Base-by-base conservation (phyloP, 2,329 filamentous ascomycete genomes). In the Penicillium brevicompactum region DNA sequence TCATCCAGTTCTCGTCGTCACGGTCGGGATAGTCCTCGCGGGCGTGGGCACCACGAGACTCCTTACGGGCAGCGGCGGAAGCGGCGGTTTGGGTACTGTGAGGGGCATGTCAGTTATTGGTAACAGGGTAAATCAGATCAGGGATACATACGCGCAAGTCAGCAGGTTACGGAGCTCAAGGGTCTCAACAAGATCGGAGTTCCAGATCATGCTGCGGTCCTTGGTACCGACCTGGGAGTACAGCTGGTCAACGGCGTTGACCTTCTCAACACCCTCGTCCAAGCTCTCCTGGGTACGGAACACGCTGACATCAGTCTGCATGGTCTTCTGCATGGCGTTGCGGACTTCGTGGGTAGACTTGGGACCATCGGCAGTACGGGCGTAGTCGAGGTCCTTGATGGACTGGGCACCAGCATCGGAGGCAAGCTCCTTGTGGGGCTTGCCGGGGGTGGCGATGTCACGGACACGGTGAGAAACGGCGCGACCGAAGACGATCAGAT, bases 151-250 rank as follows among this genome's bases (percentile, higher is more conserved):
- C 86, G 92, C 93, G 87, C 94, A 97, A 70, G 94, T 97, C 73
- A 99, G 81, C 70, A 99, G 78, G 78, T 99, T 99, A 72, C 92
- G 86, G 71, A 97, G 83, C 80, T 99, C 94, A 53, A 99, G 86
- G 7, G 93, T 96, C 84, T 97, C 93, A 59, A 96, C 91, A 38
- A 97, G 86, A 72, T 97, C 93, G 22, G 90, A 92, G 87, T 97
- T 97, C 93, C 93, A 97, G 82, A 97, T 97, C 93, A 97, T 97
- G 84, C 91, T 95, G 77, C 94, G 90, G 78, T 97, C 93, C 86
- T 96, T 96, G 80, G 91, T 97, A 71, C 91, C 91, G 67, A 97
- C 88, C 71, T 97, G 83, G 67, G 82, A 78, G 80, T 89, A 97
- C 69, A 82, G 84, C 67, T 84, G 77, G 75, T 97, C 93, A 67